Percentiles rank a stretch among this genome's conserved stretches.
These are phyloP conservation scores for Termitomyces sp. DNA, from an alignment of 768 basidiomycete genomes.

Conservation along the genomic window DNA sequence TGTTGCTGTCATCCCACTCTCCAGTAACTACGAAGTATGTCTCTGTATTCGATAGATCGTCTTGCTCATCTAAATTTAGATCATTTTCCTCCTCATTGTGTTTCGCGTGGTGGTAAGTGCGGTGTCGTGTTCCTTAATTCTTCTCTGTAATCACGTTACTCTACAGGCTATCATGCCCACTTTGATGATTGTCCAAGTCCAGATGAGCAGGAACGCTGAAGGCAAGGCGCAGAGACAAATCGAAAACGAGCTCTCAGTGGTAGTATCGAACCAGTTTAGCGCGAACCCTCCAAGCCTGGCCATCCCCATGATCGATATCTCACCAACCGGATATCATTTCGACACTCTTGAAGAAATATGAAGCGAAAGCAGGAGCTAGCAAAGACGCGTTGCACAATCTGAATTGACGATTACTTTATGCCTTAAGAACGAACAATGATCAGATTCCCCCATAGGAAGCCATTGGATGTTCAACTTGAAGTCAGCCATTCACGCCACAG, in stretches of 20 bases:
- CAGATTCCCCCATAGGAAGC: too few relatives aligned
- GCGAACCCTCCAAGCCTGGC: background rate
- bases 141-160: background rate
- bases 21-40: constrained; percentile 7
- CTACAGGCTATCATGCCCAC: constrained; percentile 31
- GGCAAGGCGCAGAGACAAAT: background rate
- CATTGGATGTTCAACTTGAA: too few relatives aligned
- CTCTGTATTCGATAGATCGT: too few relatives aligned
- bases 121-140: background rate
- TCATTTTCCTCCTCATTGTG: constrained; percentile 11
- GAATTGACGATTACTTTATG: background rate
- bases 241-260: background rate
- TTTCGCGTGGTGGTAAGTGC: constrained; percentile 25
- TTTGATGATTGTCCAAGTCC: constrained; percentile 31
- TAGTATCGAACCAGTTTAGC: background rate
- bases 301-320: background rate
- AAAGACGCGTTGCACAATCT: background rate
- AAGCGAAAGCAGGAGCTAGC: background rate
- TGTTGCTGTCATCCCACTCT: constrained; percentile 9
- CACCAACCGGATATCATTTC: background rate
- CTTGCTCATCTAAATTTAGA: constrained; percentile 4
- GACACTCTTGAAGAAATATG: background rate
- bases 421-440: too few relatives aligned
- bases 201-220: constrained; percentile 18
- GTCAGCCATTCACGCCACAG: too few relatives aligned